Evolutionary conservation across 306 rosid species (phyloP).

Genomic region (Vigna angularis): DNA sequence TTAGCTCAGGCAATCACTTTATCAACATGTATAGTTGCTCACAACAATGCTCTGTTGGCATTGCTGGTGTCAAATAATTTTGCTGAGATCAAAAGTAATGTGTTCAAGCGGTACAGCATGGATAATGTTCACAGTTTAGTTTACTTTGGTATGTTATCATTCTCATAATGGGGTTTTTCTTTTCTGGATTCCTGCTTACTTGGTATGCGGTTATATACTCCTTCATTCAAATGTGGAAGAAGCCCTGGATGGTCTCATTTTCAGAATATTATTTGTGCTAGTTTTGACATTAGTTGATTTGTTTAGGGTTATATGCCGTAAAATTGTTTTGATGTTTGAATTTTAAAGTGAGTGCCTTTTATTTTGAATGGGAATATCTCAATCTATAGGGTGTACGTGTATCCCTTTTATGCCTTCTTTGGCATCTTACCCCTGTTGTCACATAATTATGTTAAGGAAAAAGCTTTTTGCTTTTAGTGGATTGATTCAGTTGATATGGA

Average conservation of each 20-base stretch:
- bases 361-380: slow-evolving; percentile 13
- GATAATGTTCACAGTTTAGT: slow-evolving; percentile 94
- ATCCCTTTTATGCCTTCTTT: neutral
- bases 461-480: slow-evolving; percentile 6
- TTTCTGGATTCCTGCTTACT: slow-evolving; percentile 23
- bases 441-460: slow-evolving; percentile 10
- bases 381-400: neutral
- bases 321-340: slow-evolving; percentile 12
- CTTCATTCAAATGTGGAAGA: slow-evolving; percentile 34
- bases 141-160: slow-evolving; percentile 80
- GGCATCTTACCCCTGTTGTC: neutral
- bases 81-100: slow-evolving; percentile 96
- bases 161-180: slow-evolving; percentile 13
- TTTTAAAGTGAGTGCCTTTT: neutral
- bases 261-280: slow-evolving; percentile 21
- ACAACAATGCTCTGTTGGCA: slow-evolving; percentile 92
- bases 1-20: slow-evolving; percentile 99
- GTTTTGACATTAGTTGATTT: slow-evolving; percentile 26
- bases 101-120: slow-evolving; percentile 87
- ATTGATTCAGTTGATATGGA: neutral
- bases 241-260: neutral
- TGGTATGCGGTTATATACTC: neutral
- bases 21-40: slow-evolving; percentile 96
- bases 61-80: slow-evolving; percentile 97
- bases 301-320: slow-evolving; percentile 8